phyloP scores from a whole-genome alignment of 2,329 filamentous ascomycete species.

The Drechmeria coniospora region DNA sequence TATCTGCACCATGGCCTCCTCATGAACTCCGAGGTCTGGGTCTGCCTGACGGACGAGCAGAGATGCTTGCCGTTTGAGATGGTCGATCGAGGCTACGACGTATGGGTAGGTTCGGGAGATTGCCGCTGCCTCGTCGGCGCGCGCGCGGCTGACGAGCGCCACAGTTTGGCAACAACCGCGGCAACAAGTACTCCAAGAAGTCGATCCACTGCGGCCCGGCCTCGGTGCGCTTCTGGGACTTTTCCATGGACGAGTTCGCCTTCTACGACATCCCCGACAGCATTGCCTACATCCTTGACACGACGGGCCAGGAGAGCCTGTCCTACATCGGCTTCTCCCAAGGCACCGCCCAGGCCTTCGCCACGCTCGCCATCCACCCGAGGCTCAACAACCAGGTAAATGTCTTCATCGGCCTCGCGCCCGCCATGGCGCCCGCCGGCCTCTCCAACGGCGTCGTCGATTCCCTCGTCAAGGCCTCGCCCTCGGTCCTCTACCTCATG shows the following conservation, averaged over 20 bases:
- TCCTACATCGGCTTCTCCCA: constrained; percentile 97
- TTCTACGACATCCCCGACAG: constrained; percentile 95
- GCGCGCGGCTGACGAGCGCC: constrained; percentile 10
- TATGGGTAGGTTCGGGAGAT: constrained; percentile 66
- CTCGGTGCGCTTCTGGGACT: constrained; percentile 79
- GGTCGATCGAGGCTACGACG: constrained; percentile 84
- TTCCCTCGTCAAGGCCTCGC: constrained; percentile 83
- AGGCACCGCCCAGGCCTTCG: constrained; percentile 92
- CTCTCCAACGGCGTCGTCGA: constrained; percentile 83
- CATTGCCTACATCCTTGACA: constrained; percentile 78
- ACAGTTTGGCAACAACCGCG: constrained; percentile 86
- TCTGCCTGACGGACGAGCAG: constrained; percentile 75
- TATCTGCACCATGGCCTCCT: constrained; percentile 92
- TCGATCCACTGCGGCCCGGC: constrained; percentile 61
- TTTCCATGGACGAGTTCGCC: constrained; percentile 96
- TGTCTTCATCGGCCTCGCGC: constrained; percentile 88
- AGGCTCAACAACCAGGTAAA: constrained; percentile 85
- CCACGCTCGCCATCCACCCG: constrained; percentile 81
- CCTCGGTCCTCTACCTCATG: constrained; percentile 78
- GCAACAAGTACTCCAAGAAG: constrained; percentile 99
- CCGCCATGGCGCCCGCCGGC: constrained; percentile 90
- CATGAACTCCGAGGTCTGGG: constrained; percentile 99
- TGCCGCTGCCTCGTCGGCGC: too few species aligned
- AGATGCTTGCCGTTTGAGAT: constrained; percentile 78
- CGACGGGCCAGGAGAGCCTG: constrained; percentile 66